These are phyloP conservation scores for Psilocybe azurescens DNA, from an alignment of 768 basidiomycete genomes.

Conservation along the genomic window DNA sequence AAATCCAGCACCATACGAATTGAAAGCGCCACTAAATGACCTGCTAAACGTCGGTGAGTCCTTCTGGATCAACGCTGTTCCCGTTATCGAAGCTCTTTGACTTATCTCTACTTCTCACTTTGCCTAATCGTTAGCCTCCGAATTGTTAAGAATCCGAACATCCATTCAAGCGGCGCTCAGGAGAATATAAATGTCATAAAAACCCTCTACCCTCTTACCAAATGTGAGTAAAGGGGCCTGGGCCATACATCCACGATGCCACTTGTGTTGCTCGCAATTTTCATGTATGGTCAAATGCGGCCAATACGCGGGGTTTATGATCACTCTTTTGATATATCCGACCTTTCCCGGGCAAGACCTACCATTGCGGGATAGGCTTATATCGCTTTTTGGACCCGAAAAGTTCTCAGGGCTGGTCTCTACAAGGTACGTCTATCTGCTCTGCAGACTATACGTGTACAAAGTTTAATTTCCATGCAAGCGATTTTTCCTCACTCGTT, in stretches of 20 bases:
- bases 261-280: background rate
- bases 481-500: slow-evolving; percentile 13
- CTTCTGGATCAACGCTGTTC: too few relatives aligned
- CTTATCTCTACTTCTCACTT: background rate
- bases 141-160: background rate
- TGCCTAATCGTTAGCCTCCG: background rate
- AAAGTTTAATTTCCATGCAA: slow-evolving; percentile 11
- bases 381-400: slow-evolving; percentile 6
- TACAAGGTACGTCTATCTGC: slow-evolving; percentile 17
- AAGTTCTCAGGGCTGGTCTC: slow-evolving; percentile 19
- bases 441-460: slow-evolving; percentile 14
- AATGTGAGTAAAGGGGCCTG: slow-evolving; percentile 2
- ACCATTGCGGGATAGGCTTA: slow-evolving; percentile 6
- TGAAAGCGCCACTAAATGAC: too few relatives aligned
- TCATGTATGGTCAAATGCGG: slow-evolving; percentile 8
- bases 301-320: background rate
- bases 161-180: background rate
- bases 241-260: background rate
- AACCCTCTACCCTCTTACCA: slow-evolving; percentile 9
- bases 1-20: background rate
- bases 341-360: slow-evolving; percentile 7
- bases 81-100: background rate
- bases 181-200: slow-evolving; percentile 4
- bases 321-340: slow-evolving; percentile 1
- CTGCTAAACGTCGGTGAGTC: too few relatives aligned